Evolutionary conservation across 495 filamentous ascomycete species (phyloP), one percentile per base, ranked within the genome.

Genomic region (Trichocladium uniseriatum): DNA sequence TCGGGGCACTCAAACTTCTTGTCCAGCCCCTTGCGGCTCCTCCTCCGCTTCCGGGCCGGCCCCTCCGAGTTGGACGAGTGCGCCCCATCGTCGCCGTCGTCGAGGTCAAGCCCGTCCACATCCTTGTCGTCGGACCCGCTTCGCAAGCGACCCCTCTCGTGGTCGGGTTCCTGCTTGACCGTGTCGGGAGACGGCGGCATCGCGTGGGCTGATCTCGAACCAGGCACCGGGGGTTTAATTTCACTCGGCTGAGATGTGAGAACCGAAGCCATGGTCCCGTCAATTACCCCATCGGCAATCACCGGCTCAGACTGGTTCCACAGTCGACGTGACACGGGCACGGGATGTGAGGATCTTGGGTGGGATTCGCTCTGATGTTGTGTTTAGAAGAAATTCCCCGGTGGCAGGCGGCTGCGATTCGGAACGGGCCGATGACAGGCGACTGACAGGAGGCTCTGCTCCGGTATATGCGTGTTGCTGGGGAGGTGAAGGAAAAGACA

Each of bases 1-100:
- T 87, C 81, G 10, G 84, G 82, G 65, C 92, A 98, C 56, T 90
- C 84, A 54, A 95, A 98, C 61, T 95, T 96, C 69, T 92, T 95
- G 65, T 96, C 91, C 28, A 84, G 71, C 24, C 85, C 85, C 64
- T 94, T 95, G 52, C 91, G 83, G 69, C 84, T 89, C 57, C 86
- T 76, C 60, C 87, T 80, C 47, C 89, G 76, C 66, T 90, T 92
- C 51, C 80, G 79, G 15, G 71, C 68, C 11, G 74, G 74, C 7
- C 75, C 74, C 44, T 79, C 75, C 20, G 71, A 75, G 48, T 74
- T 75, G 37, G 76, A 78, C 10, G 75, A 78, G 49, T 73, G 67
- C 65, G 31, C 68, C 64, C 57, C 61, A 34, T 56, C 63, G 18
- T 67, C 64, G 52, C 41, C 55, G 22, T 63, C 61, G 52, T 72